These are phyloP conservation scores for Periconia sp. DNA, from an alignment of 2,329 filamentous ascomycete genomes.

Conservation along the genomic window DNA sequence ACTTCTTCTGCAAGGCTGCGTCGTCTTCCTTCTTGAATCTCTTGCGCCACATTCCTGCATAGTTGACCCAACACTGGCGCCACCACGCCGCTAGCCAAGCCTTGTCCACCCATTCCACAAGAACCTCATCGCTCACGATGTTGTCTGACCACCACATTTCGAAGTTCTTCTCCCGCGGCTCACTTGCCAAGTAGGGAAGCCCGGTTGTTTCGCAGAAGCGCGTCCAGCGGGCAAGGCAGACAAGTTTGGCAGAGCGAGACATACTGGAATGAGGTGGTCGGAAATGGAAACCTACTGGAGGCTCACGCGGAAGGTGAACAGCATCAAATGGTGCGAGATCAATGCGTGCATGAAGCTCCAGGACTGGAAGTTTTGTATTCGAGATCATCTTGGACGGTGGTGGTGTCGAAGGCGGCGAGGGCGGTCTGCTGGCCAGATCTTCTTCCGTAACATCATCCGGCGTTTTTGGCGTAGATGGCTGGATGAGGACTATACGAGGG, in stretches of 20 bases:
- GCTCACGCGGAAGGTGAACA: slow-evolving; percentile 14
- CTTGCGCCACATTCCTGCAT: slow-evolving; percentile 24
- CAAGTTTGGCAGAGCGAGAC: slow-evolving; percentile 22
- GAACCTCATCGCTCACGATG: slow-evolving; percentile 12
- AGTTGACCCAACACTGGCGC: slow-evolving; percentile 23
- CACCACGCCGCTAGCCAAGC: slow-evolving; percentile 30
- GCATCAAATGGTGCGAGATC: slow-evolving; percentile 10
- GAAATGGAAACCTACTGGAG: slow-evolving; percentile 11
- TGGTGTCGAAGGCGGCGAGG: background rate
- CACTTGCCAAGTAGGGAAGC: slow-evolving; percentile 10
- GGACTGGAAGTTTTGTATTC: background rate
- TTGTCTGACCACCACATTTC: slow-evolving; percentile 22
- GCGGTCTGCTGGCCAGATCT: background rate
- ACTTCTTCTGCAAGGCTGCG: slow-evolving; percentile 3
- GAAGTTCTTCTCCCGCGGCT: slow-evolving; percentile 23
- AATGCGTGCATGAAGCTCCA: background rate
- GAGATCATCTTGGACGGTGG: background rate
- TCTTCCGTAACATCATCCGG: too few relatives aligned
- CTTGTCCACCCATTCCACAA: slow-evolving; percentile 19
- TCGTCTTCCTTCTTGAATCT: slow-evolving; percentile 23
- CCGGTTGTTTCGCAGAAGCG: slow-evolving; percentile 17
- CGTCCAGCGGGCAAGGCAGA: slow-evolving; percentile 32
- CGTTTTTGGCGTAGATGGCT: background rate
- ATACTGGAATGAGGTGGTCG: slow-evolving; percentile 20
- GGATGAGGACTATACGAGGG: slow-evolving; percentile 12